Evolutionary conservation across 2,329 filamentous ascomycete genomes (phyloP), one percentile per base, ranked within the genome.

Genomic region (Microdochium paspali): DNA sequence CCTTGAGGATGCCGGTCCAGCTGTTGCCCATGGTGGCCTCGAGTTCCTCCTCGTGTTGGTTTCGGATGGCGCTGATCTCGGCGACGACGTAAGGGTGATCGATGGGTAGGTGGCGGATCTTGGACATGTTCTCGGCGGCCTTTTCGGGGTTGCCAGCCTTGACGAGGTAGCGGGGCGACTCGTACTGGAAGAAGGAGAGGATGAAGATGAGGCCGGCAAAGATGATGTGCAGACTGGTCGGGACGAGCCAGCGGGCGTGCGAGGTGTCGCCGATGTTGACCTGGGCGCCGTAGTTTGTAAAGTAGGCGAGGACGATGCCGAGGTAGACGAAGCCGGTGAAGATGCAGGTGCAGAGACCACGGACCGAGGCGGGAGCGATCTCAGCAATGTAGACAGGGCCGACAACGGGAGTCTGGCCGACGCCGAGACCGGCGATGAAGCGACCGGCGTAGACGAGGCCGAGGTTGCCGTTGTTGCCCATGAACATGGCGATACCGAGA

Each of bases 251-350:
- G 52, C 73, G 70, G 47, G 69, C 67, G 48, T 69, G 65, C 2
- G 66, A 69, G n/a, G 61, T 55, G 44, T 71, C 67, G 23, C 66
- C 62, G 21, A 81, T 65, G 59, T 79, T 67, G 40, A 79, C 47
- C 48, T 71, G 62, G 47, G 67, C 70, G 49, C 81, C 81, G 59
- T 82, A 85, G 62, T 82, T 85, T 50, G 84, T 79, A 57, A 89
- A 90, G 66, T 90, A 91, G 9, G 84, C 85, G 15, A 90, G 71
- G 56, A 90, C 84, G 51, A 90, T 87, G 23, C 85, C 87, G 46
- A 87, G 65, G 58, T 90, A 90, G 21, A 90, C 86, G 45, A 84
- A 73, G 1, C 81, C 82, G 1, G 81, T 79, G 60, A 86, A 86
- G 24, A 82, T 73, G 57, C 80, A 83, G 2, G 85, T 87, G 59